Conservation (phyloP, 805 yeast species). For the Starmerella roubikii region DNA sequence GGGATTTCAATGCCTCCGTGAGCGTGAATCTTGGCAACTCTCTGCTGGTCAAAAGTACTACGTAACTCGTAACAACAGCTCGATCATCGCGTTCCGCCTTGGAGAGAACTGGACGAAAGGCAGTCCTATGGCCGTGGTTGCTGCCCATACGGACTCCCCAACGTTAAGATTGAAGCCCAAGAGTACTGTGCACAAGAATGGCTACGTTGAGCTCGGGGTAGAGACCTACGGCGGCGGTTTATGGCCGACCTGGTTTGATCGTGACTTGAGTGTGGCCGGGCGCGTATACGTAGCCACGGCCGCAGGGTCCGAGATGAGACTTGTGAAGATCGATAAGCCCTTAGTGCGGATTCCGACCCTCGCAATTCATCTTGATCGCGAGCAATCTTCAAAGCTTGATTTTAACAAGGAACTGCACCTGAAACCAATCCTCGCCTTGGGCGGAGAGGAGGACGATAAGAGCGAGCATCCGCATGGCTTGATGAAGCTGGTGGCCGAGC, state of each 20-base stretch:
- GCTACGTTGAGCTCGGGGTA: conserved; percentile 70
- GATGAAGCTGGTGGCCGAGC: conserved; percentile 53
- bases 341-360: conserved; percentile 81
- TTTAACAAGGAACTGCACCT: conserved; percentile 80
- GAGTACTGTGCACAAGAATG: conserved; percentile 49
- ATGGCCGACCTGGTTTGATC: conserved; percentile 95
- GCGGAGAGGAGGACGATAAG: conserved; percentile 37
- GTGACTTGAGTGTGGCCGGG: conserved; percentile 86
- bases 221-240: conserved; percentile 93
- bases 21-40: conserved; percentile 54
- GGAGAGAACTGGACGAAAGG: conserved; percentile 65
- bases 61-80: conserved; percentile 81
- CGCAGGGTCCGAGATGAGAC: conserved; percentile 39
- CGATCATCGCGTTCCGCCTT: conserved; percentile 74
- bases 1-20: conserved; percentile 67
- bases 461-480: conserved; percentile 68
- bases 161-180: conserved; percentile 81
- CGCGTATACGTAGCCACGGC: conserved; percentile 56
- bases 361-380: conserved; percentile 82
- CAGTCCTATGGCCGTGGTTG: conserved; percentile 74
- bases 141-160: conserved; percentile 96
- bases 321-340: conserved; percentile 73
- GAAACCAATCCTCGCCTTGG: conserved; percentile 69
- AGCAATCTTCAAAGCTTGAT: conserved; percentile 56
- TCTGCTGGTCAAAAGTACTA: conserved; percentile 53